Evolutionary conservation across 371 early-diverging fungal species (phyloP).

Genomic region (Saksenaea oblongispora): DNA sequence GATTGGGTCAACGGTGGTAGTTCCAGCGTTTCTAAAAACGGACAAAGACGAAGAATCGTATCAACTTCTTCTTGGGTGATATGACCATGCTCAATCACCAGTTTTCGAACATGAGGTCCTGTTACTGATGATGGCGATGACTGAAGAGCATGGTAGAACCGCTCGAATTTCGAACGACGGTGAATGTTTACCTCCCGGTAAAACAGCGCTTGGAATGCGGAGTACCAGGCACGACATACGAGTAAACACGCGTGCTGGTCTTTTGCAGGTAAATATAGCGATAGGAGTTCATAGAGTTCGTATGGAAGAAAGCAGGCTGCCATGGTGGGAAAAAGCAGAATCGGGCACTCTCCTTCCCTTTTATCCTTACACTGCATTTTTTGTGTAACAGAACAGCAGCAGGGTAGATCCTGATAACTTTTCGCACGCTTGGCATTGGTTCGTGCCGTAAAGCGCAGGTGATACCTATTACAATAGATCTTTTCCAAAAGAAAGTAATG

Average conservation of each 20-base stretch:
- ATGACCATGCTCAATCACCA: background rate
- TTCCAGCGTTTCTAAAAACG: background rate
- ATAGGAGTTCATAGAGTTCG: background rate
- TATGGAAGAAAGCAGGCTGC: background rate
- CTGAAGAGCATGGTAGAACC: slow-evolving; percentile 1
- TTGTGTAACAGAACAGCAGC: background rate
- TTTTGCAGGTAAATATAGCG: background rate
- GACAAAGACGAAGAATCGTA: background rate
- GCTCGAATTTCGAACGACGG: slow-evolving; percentile 2
- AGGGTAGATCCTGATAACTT: background rate
- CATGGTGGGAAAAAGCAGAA: slow-evolving; percentile 4
- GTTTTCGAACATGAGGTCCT: background rate
- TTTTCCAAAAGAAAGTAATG: no score
- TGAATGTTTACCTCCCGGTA: slow-evolving; percentile 4
- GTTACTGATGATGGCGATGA: slow-evolving; percentile 4
- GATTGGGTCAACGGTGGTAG: background rate
- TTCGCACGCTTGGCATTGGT: background rate
- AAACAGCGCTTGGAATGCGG: background rate
- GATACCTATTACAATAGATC: background rate
- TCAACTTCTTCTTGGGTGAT: background rate
- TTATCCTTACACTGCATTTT: background rate
- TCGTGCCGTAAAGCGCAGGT: background rate
- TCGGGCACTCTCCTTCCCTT: background rate
- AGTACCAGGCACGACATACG: slow-evolving; percentile 5
- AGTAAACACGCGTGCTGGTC: background rate